Conservation (phyloP, 345 rosid species). For the Tarenaya hassleriana region DNA sequence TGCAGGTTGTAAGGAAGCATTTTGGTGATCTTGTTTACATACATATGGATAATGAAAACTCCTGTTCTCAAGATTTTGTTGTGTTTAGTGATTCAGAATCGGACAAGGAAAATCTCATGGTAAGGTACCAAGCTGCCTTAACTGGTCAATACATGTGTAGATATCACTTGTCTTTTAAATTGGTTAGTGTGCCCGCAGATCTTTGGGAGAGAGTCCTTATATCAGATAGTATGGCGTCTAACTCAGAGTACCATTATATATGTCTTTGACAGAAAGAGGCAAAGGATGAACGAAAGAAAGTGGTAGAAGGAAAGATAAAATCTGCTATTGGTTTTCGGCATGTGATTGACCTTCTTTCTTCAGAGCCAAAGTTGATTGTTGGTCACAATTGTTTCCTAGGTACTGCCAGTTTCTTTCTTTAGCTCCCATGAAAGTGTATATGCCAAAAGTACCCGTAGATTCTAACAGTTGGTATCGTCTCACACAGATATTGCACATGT, state of each 20-base stretch:
- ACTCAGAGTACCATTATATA: background rate
- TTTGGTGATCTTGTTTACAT: slow-evolving; percentile 68
- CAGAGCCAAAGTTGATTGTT: slow-evolving; percentile 73
- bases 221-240: background rate
- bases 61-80: slow-evolving; percentile 38
- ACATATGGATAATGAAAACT: slow-evolving; percentile 31
- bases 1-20: slow-evolving; percentile 58
- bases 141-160: background rate
- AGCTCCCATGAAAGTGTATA: slow-evolving; percentile 12
- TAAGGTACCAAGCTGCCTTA: slow-evolving; percentile 42
- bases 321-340: slow-evolving; percentile 79
- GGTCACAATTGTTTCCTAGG: slow-evolving; percentile 96
- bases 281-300: slow-evolving; percentile 47
- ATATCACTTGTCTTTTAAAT: background rate
- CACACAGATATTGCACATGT: slow-evolving; percentile 82
- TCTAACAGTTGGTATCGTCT: slow-evolving; percentile 19
- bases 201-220: background rate
- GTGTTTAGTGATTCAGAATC: slow-evolving; percentile 61
- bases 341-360: slow-evolving; percentile 82
- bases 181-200: slow-evolving; percentile 4
- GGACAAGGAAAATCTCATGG: slow-evolving; percentile 62
- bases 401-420: slow-evolving; percentile 28
- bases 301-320: slow-evolving; percentile 48
- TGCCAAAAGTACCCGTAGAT: slow-evolving; percentile 4
- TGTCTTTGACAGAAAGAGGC: slow-evolving; percentile 54